These are phyloP conservation scores for Collybia mongolica DNA, from an alignment of 768 basidiomycete species.

Conservation along the genomic window DNA sequence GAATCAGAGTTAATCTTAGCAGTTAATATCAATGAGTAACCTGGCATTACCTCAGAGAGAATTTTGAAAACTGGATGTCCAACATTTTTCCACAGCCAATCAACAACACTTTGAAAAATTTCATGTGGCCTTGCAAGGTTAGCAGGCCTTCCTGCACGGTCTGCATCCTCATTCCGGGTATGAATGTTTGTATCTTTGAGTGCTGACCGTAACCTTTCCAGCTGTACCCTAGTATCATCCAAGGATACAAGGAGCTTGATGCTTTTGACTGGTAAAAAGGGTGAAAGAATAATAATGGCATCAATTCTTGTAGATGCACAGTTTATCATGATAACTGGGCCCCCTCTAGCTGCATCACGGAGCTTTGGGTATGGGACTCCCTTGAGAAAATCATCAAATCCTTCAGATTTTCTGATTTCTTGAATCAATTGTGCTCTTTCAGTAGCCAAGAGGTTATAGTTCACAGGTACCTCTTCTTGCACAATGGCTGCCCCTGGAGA, in stretches of 20 bases:
- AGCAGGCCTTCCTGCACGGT: neutral
- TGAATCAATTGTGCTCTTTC: slow-evolving; percentile 7
- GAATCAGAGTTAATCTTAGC: neutral
- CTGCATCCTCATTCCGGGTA: neutral
- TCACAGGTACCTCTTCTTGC: neutral
- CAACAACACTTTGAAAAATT: slow-evolving; percentile 5
- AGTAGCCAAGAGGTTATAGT: neutral
- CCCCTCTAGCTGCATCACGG: slow-evolving; percentile 7
- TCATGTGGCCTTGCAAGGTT: neutral
- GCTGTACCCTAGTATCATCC: neutral
- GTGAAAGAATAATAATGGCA: slow-evolving; percentile 11
- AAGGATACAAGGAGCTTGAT: slow-evolving; percentile 6
- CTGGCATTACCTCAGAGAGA: slow-evolving; percentile 1
- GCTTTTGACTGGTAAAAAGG: slow-evolving; percentile 2
- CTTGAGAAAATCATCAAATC: slow-evolving; percentile 11
- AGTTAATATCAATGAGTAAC: neutral
- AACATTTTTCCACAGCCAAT: slow-evolving; percentile 8
- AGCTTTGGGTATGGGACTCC: slow-evolving; percentile 6
- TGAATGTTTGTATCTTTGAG: neutral
- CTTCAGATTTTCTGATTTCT: slow-evolving; percentile 9
- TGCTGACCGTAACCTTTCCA: neutral
- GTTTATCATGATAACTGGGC: slow-evolving; percentile 17
- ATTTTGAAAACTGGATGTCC: slow-evolving; percentile 8
- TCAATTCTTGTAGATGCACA: slow-evolving; percentile 9
- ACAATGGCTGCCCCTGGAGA: neutral